A percentile compares a stretch with the other conserved stretches of the same genome.
Conservation (phyloP, 2,329 filamentous ascomycete species). For the Aspergillus spinulosporus region DNA sequence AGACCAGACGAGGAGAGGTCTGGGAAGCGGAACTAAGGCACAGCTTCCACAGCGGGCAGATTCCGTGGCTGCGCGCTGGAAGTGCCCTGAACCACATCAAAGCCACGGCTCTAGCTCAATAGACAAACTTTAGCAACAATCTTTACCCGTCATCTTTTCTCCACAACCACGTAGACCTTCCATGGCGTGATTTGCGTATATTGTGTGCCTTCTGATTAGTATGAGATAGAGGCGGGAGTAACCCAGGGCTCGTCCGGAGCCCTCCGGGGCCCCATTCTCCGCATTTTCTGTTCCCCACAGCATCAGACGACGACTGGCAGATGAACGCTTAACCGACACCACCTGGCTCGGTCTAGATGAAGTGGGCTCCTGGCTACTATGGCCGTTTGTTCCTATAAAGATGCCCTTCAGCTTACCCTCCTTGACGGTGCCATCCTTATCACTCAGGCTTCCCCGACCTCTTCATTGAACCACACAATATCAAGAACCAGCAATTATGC, state of each 20-base stretch:
- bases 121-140: neutral
- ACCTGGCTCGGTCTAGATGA: neutral
- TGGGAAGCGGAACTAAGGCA: constrained; percentile 38
- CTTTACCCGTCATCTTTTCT: neutral
- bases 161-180: neutral
- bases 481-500: constrained; percentile 8
- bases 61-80: constrained; percentile 36
- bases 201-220: neutral
- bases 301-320: neutral
- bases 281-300: neutral
- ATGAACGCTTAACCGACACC: neutral
- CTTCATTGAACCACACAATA: neutral
- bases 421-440: neutral
- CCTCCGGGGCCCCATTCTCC: neutral
- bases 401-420: neutral
- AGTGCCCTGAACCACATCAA: constrained; percentile 40
- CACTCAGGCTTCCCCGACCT: neutral
- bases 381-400: neutral
- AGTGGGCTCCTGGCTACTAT: neutral
- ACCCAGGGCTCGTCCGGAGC: neutral
- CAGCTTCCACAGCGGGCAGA: constrained; percentile 34
- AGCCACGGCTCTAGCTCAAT: constrained; percentile 12
- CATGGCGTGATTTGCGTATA: neutral
- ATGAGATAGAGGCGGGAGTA: neutral
- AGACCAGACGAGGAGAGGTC: constrained; percentile 22